A percentile compares a stretch with the other conserved stretches of the same genome.
Conservation (phyloP, 768 basidiomycete genomes). For the Tephrocybe sp. region DNA sequence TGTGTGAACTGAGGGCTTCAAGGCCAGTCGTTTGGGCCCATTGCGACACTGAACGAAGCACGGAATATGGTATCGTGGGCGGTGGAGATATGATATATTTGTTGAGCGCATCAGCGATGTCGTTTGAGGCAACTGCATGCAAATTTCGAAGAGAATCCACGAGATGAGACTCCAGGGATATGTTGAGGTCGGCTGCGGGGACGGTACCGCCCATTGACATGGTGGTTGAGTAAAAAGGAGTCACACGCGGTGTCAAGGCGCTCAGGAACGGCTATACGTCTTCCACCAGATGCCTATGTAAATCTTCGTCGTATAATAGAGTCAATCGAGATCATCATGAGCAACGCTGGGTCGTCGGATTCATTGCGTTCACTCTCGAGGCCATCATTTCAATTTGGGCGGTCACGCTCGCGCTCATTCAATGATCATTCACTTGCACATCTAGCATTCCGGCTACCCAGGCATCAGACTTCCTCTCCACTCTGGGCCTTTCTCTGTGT, state of each 20-base stretch:
- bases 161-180: constrained; percentile 71
- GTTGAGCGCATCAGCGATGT: constrained; percentile 40
- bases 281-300: too few species aligned
- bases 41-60: constrained; percentile 57
- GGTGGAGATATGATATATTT: constrained; percentile 35
- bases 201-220: constrained; percentile 17
- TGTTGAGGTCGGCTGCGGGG: constrained; percentile 39
- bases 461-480: background rate
- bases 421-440: too few species aligned
- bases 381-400: background rate
- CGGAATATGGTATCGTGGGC: constrained; percentile 57
- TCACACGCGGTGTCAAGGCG: background rate
- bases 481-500: background rate
- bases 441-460: too few species aligned
- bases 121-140: constrained; percentile 39
- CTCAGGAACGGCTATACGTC: too few species aligned
- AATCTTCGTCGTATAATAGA: too few species aligned
- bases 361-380: background rate
- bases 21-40: constrained; percentile 64
- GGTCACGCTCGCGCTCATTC: too few species aligned
- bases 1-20: constrained; percentile 32
- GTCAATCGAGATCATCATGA: too few species aligned
- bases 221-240: background rate
- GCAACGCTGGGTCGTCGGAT: too few species aligned
- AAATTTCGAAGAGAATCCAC: constrained; percentile 46